Base-by-base conservation (phyloP, 2,329 filamentous ascomycete genomes). In the Claviceps paspali region DNA sequence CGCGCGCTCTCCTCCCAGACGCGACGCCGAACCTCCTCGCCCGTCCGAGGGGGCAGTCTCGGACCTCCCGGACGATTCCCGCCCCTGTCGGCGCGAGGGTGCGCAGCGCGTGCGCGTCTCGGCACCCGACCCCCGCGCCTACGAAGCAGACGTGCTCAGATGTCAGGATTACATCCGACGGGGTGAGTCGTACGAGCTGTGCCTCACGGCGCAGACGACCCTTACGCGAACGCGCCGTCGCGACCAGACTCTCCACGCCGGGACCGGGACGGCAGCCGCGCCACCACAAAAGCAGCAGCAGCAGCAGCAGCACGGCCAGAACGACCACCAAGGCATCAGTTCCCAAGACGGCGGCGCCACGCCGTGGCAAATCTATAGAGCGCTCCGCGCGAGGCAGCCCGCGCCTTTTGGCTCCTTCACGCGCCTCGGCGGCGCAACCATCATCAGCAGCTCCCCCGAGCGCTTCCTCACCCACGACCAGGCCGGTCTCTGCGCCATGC, bases 331-430 rank as follows among this genome's bases (percentile, higher is more conserved):
- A n/a, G n/a, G n/a, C n/a, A n/a, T n/a, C n/a, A n/a, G n/a, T n/a
- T n/a, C n/a, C n/a, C n/a, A n/a, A n/a, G n/a, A n/a, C n/a, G n/a
- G n/a, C n/a, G n/a, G n/a, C n/a, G n/a, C n/a, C n/a, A 52, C 57
- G 35, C 67, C 76, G 0, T 92, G 83, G 82, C 57, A 69, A 5
- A 64, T 92, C 21, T 93, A 87, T 61, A 72, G 72, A 31, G 66
- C 70, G 2, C 69, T 93, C 2, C 74, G 81, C 24, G 60, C 63
- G 4, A 68, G 73, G 32, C 91, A 93, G 41, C 82, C 85, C 0
- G 83, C 85, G 0, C 82, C 85, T 0, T 93, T 93, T 59, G 82
- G 82, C 18, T 86, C 84, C 1, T 94, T 82, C 53, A 63, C 93
- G 39, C 76, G 74, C 9, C 68, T 95, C 12, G 73, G 74, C 3